These are phyloP conservation scores for Thielaviopsis populi DNA, from an alignment of 2,329 filamentous ascomycete genomes.

Conservation along the genomic window DNA sequence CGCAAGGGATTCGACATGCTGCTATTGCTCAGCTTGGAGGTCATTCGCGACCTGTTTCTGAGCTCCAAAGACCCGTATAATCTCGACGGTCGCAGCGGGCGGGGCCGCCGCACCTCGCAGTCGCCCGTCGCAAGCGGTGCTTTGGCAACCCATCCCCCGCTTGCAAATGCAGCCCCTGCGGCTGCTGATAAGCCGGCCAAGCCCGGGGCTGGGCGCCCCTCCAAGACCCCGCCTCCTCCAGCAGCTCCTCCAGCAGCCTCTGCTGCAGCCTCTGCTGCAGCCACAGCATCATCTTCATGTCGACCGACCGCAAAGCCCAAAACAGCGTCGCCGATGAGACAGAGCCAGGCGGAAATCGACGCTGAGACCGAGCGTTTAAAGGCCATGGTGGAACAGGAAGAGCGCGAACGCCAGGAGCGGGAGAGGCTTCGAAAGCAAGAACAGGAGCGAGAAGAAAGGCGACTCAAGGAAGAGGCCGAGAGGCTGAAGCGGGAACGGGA, in stretches of 20 bases:
- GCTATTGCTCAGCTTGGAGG: conserved; percentile 47
- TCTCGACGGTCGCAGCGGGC: conserved; percentile 60
- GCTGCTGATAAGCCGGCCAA: not conserved
- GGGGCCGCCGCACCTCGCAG: conserved; percentile 24
- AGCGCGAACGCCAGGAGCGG: conserved; percentile 39
- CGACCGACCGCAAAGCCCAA: conserved; percentile 27
- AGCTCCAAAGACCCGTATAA: conserved; percentile 48
- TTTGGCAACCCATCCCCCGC: conserved; percentile 7
- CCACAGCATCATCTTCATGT: conserved; percentile 30
- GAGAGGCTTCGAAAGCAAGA: conserved; percentile 25
- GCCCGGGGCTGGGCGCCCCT: not conserved
- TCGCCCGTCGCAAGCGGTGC: conserved; percentile 27
- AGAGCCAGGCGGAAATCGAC: conserved; percentile 37
- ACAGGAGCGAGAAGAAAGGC: conserved; percentile 30
- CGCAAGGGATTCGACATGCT: conserved; percentile 83
- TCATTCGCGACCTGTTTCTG: conserved; percentile 51
- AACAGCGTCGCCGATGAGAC: conserved; percentile 23
- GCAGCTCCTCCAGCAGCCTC: conserved; percentile 16
- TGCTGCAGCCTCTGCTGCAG: conserved; percentile 11
- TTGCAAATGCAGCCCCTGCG: conserved; percentile 15
- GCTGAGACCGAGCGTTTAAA: conserved; percentile 63
- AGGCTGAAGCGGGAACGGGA: conserved; percentile 53
- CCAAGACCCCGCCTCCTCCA: not conserved
- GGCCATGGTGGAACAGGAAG: conserved; percentile 38
- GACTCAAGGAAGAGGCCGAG: conserved; percentile 11